Conservation (phyloP, 805 yeast species). For the Trichomonascus vanleenenianus region DNA sequence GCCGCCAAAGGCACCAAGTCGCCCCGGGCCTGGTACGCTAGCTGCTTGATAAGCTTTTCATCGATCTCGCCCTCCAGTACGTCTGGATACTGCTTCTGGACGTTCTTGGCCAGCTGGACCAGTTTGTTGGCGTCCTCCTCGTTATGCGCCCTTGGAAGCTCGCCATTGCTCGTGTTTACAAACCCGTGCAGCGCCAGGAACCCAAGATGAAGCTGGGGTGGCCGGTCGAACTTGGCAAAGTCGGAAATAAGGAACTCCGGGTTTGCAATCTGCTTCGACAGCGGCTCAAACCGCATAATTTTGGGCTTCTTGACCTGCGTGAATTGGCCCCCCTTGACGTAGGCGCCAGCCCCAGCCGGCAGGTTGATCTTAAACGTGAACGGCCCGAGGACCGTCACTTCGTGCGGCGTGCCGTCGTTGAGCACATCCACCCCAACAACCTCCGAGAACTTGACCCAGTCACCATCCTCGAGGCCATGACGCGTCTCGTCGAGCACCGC, state of each 20-base stretch:
- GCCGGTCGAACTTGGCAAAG: conserved; percentile 90
- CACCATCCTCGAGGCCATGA: conserved; percentile 92
- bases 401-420: conserved; percentile 65
- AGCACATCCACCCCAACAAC: conserved; percentile 70
- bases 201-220: conserved; percentile 83
- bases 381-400: conserved; percentile 88
- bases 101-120: conserved; percentile 47
- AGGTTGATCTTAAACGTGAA: conserved; percentile 71
- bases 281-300: conserved; percentile 51
- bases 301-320: conserved; percentile 86
- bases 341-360: conserved; percentile 51
- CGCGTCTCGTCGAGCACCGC: conserved; percentile 86
- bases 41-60: conserved; percentile 56
- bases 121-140: conserved; percentile 67
- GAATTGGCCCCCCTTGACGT: conserved; percentile 79
- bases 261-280: conserved; percentile 52
- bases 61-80: conserved; percentile 53
- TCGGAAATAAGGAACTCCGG: conserved; percentile 84
- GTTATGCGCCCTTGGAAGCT: conserved; percentile 70
- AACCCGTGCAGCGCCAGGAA: conserved; percentile 84
- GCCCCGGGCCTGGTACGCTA: conserved; percentile 83
- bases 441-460: conserved; percentile 78
- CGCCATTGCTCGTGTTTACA: conserved; percentile 50
- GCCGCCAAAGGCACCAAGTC: conserved; percentile 87
- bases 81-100: conserved; percentile 50